Evolutionary conservation across 1,284 basidiomycete genomes (phyloP).

Genomic region (Papiliotrema nemorosa): DNA sequence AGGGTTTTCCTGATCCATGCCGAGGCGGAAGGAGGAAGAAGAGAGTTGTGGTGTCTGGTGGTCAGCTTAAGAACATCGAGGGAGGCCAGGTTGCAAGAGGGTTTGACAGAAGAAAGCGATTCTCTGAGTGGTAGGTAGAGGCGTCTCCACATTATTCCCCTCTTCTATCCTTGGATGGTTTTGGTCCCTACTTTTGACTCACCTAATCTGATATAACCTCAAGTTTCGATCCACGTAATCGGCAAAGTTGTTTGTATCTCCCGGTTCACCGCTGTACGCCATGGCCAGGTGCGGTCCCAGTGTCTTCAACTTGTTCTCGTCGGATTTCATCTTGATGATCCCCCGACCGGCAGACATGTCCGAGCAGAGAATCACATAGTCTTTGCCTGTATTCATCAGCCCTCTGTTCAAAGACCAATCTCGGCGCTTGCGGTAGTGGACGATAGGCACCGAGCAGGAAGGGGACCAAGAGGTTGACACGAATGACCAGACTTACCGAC

Average conservation of each 20-base stretch:
- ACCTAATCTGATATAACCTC: slow-evolving; percentile 91
- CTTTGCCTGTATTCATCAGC: slow-evolving; percentile 61
- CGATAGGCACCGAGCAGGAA: neutral
- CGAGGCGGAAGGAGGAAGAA: slow-evolving; percentile 84
- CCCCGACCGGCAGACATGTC: slow-evolving; percentile 84
- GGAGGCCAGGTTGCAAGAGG: neutral
- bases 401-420: neutral
- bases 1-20: slow-evolving; percentile 91
- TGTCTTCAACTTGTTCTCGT: slow-evolving; percentile 95
- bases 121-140: too few relatives aligned
- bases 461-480: neutral
- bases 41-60: slow-evolving; percentile 56
- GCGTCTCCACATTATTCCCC: too few relatives aligned
- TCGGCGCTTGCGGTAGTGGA: neutral
- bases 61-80: neutral
- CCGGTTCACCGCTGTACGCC: slow-evolving; percentile 92
- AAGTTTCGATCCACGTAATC: slow-evolving; percentile 96
- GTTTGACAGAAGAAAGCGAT: too few relatives aligned
- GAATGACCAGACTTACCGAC: slow-evolving; percentile 1
- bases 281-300: slow-evolving; percentile 90
- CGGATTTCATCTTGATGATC: slow-evolving; percentile 95
- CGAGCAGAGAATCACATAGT: slow-evolving; percentile 83
- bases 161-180: neutral
- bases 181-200: slow-evolving; percentile 20
- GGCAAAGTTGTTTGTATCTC: slow-evolving; percentile 95